Conservation (phyloP, 352 stramenopile genomes). For the Phytophthora boehmeriae region DNA sequence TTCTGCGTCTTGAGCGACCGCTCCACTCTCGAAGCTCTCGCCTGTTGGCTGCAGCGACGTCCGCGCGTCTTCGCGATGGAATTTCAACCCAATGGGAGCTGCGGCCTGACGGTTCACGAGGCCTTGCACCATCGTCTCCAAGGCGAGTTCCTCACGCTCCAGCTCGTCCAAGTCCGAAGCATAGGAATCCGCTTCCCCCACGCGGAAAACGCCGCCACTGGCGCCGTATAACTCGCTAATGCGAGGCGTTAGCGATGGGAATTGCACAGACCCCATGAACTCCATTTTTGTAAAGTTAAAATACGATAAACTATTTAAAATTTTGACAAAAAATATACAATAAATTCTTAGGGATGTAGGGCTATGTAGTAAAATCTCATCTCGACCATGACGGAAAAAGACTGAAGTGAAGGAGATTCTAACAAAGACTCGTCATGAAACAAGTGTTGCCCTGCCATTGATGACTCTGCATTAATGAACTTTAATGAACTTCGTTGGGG, state of each 20-base stretch:
- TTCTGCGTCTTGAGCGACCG: slow-evolving; percentile 8
- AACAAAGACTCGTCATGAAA: too few relatives aligned
- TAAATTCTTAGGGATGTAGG: too few relatives aligned
- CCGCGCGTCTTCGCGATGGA: slow-evolving; percentile 40
- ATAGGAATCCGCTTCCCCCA: slow-evolving; percentile 55
- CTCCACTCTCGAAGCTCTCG: slow-evolving; percentile 6
- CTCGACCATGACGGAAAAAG: too few relatives aligned
- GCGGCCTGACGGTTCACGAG: slow-evolving; percentile 57
- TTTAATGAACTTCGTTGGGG: too few relatives aligned
- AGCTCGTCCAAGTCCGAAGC: slow-evolving; percentile 56
- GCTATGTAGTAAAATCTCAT: too few relatives aligned
- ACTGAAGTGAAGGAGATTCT: too few relatives aligned
- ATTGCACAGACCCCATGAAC: slow-evolving; percentile 15
- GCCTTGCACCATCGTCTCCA: slow-evolving; percentile 55
- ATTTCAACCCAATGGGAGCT: slow-evolving; percentile 65
- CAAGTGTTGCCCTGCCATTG: too few relatives aligned
- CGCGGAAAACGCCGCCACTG: slow-evolving; percentile 41
- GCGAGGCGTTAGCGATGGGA: slow-evolving; percentile 47
- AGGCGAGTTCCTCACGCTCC: slow-evolving; percentile 58
- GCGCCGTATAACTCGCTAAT: slow-evolving; percentile 68
- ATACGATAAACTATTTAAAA: too few relatives aligned
- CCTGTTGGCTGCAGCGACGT: slow-evolving; percentile 9
- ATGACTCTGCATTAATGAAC: too few relatives aligned
- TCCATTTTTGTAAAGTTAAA: slow-evolving; percentile 20
- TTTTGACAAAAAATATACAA: too few relatives aligned